Evolutionary conservation across 129 eudicot species (phyloP).

Genomic region (Helianthus tuberosus): DNA sequence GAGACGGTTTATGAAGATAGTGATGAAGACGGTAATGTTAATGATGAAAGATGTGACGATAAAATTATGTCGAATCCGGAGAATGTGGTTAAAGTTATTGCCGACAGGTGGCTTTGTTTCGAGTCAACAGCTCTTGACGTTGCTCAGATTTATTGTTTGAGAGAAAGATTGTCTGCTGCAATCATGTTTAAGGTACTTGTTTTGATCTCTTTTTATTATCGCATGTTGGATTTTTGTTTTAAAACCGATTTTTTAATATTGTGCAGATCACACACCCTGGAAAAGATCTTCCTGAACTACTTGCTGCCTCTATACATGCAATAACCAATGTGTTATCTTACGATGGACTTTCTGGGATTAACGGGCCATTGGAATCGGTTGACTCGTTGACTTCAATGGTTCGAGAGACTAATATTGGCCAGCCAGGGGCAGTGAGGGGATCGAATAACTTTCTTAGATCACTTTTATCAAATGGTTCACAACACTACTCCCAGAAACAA

Average conservation of each 20-base stretch:
- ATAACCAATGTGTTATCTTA: conserved; percentile 65
- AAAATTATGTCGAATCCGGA: conserved; percentile 76
- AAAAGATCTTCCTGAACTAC: conserved; percentile 67
- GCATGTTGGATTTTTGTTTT: background rate
- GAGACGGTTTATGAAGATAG: conserved; percentile 38
- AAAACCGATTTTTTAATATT: conserved; percentile 7
- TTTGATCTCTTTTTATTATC: background rate
- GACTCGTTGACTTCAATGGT: conserved; percentile 57
- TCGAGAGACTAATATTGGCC: conserved; percentile 50
- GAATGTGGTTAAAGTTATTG: conserved; percentile 68
- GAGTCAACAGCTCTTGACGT: conserved; percentile 79
- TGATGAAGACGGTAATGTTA: conserved; percentile 44
- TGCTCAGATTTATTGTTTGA: conserved; percentile 93
- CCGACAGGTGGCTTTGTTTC: conserved; percentile 88
- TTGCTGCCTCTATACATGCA: conserved; percentile 63
- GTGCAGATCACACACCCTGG: conserved; percentile 69
- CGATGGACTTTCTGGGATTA: conserved; percentile 74
- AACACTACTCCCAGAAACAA: conserved; percentile 23
- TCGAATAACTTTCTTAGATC: conserved; percentile 41
- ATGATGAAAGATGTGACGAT: conserved; percentile 47
- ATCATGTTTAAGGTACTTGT: conserved; percentile 63
- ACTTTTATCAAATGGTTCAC: conserved; percentile 19
- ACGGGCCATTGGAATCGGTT: conserved; percentile 44
- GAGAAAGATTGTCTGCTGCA: conserved; percentile 90
- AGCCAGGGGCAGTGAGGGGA: conserved; percentile 21